A percentile compares a stretch with the other conserved stretches of the same genome.
These are phyloP conservation scores for Fusarium sp. DNA, from an alignment of 2,329 filamentous ascomycete genomes.

Conservation along the genomic window DNA sequence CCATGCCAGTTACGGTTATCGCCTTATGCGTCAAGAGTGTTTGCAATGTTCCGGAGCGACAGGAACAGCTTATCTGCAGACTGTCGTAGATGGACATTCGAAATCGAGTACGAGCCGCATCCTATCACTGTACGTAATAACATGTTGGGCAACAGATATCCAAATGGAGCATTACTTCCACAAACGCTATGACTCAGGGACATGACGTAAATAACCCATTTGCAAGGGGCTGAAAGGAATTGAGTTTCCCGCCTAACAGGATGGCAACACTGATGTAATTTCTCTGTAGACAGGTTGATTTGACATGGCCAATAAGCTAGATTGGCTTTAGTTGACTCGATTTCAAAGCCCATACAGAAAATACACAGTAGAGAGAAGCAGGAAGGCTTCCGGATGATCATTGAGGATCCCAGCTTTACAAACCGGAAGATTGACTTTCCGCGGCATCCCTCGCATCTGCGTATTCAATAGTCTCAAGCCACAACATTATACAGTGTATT, in stretches of 20 bases:
- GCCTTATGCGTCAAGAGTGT: background rate
- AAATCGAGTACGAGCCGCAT: background rate
- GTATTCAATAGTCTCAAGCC: background rate
- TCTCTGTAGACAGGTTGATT: too few species aligned
- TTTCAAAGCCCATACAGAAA: too few species aligned
- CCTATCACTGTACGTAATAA: background rate
- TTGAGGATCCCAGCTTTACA: background rate
- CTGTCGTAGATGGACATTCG: background rate
- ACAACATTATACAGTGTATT: background rate
- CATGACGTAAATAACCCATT: accelerated
- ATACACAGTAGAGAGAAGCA: too few species aligned
- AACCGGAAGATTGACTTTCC: background rate
- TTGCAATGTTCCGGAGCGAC: background rate
- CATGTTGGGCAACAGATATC: background rate
- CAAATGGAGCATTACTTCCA: background rate
- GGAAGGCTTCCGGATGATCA: too few species aligned
- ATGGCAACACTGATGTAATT: too few species aligned
- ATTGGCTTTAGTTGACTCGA: too few species aligned
- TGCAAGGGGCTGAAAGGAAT: background rate
- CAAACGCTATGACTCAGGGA: background rate
- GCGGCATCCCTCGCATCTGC: background rate
- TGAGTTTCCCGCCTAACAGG: too few species aligned
- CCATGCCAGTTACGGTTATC: background rate
- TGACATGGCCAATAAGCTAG: too few species aligned
- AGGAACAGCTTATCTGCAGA: background rate